phyloP scores from a whole-genome alignment of 179 eudicot genomes.

The Pouteria campechiana region DNA sequence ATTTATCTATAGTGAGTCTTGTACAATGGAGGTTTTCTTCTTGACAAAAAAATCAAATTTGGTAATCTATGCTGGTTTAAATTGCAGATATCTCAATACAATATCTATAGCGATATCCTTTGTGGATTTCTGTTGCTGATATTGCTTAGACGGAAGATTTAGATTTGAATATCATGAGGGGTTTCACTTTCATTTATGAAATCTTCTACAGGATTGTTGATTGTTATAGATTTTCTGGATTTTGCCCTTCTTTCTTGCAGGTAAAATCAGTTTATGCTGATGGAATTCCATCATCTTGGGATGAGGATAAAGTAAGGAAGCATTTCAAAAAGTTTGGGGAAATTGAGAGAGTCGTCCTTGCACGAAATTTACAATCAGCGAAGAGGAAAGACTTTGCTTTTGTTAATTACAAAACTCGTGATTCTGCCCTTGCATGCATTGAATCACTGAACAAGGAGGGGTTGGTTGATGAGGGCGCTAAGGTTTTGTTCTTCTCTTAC shows the following conservation, averaged over 20 bases:
- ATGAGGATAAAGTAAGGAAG: slow-evolving; percentile 42
- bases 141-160: too few relatives aligned
- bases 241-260: slow-evolving; percentile 15
- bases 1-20: too few relatives aligned
- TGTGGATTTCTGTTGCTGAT: too few relatives aligned
- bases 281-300: slow-evolving; percentile 55
- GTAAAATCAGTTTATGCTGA: slow-evolving; percentile 67
- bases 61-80: too few relatives aligned
- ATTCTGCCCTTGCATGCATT: slow-evolving; percentile 59
- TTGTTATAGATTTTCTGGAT: too few relatives aligned
- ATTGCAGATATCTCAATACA: too few relatives aligned
- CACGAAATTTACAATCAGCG: slow-evolving; percentile 32
- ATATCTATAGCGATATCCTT: too few relatives aligned
- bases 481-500: slow-evolving; percentile 20
- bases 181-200: too few relatives aligned
- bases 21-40: too few relatives aligned
- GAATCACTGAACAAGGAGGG: slow-evolving; percentile 26
- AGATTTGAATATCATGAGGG: too few relatives aligned
- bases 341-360: slow-evolving; percentile 55
- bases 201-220: too few relatives aligned
- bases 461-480: slow-evolving; percentile 17
- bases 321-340: slow-evolving; percentile 53
- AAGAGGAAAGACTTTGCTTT: slow-evolving; percentile 63
- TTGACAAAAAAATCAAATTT: too few relatives aligned
- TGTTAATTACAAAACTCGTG: slow-evolving; percentile 39